A percentile compares a stretch with the other conserved stretches of the same genome.
Evolutionary conservation across 495 filamentous ascomycete genomes (phyloP).

Genomic region (Penicillium riverlandense): DNA sequence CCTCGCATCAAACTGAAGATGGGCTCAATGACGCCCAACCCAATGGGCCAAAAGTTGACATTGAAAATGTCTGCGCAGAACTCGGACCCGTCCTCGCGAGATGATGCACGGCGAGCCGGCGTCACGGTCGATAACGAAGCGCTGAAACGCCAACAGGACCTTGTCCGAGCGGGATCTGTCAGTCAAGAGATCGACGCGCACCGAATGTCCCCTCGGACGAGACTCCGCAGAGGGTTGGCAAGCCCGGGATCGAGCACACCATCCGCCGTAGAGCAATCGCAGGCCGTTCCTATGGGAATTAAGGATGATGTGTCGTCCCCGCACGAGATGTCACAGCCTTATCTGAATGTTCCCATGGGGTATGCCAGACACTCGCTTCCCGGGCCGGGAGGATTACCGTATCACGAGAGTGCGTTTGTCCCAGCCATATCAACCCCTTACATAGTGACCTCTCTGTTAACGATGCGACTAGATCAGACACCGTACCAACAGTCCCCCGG

Average conservation of each 20-base stretch:
- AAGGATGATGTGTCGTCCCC: slow-evolving; percentile 9
- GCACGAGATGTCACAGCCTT: background rate
- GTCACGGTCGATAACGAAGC: slow-evolving; percentile 45
- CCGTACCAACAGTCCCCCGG: background rate
- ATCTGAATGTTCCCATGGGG: background rate
- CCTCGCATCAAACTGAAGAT: slow-evolving; percentile 63
- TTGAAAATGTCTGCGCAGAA: slow-evolving; percentile 34
- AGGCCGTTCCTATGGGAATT: background rate
- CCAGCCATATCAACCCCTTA: background rate
- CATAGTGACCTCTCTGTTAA: background rate
- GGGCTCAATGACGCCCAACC: slow-evolving; percentile 48
- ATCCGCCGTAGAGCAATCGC: slow-evolving; percentile 9
- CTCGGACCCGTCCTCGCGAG: background rate
- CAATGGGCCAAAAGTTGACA: slow-evolving; percentile 30
- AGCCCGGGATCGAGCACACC: slow-evolving; percentile 19
- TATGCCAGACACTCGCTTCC: background rate
- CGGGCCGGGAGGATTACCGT: background rate
- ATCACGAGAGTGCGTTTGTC: slow-evolving; percentile 5
- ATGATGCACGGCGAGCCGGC: slow-evolving; percentile 26
- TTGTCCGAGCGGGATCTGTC: slow-evolving; percentile 38
- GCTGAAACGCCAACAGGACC: slow-evolving; percentile 38
- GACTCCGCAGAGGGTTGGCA: slow-evolving; percentile 9
- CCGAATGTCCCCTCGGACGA: slow-evolving; percentile 12
- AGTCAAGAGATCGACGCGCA: slow-evolving; percentile 23
- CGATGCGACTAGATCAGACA: background rate